Percentiles rank a stretch among this genome's conserved stretches.
These are phyloP conservation scores for Epichloe sibirici DNA, from an alignment of 2,329 filamentous ascomycete species.

Conservation along the genomic window DNA sequence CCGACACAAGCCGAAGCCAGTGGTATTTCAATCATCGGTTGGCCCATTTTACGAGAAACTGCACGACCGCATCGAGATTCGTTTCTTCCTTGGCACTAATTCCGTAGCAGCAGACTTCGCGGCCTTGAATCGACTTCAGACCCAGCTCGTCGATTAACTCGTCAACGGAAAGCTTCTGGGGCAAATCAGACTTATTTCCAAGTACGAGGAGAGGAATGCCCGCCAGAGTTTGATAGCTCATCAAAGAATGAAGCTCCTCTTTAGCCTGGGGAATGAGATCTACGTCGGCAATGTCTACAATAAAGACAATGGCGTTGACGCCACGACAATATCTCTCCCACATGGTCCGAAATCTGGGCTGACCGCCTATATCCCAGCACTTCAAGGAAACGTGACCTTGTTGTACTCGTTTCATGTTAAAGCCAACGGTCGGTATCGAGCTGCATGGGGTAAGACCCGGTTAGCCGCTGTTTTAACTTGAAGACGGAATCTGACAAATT, in stretches of 20 bases:
- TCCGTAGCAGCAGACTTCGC: conserved; percentile 96
- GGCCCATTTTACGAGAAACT: conserved; percentile 89
- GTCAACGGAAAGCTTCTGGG: conserved; percentile 83
- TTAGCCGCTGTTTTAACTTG: not conserved
- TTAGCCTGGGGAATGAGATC: conserved; percentile 71
- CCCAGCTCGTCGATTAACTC: conserved; percentile 90
- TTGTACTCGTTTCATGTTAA: conserved; percentile 98
- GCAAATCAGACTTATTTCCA: conserved; percentile 93
- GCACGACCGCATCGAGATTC: conserved; percentile 90
- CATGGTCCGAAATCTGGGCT: conserved; percentile 95
- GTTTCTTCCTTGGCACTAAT: conserved; percentile 99
- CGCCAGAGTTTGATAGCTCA: conserved; percentile 71
- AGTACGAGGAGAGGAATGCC: conserved; percentile 89
- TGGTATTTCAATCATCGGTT: conserved; percentile 42
- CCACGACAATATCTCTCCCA: conserved; percentile 98
- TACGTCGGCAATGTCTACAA: conserved; percentile 88
- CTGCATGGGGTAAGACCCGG: conserved; percentile 35
- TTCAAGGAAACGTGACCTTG: conserved; percentile 97
- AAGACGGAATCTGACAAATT: not conserved
- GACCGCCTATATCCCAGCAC: conserved; percentile 97
- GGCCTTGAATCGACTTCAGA: conserved; percentile 75
- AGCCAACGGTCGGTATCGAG: conserved; percentile 95
- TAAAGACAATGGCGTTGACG: conserved; percentile 96
- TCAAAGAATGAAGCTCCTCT: conserved; percentile 82
- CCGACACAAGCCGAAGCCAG: not conserved